Percentiles rank a stretch among this genome's conserved stretches.
These are phyloP conservation scores for Malus asiatica DNA, from an alignment of 306 rosid genomes.

Conservation along the genomic window DNA sequence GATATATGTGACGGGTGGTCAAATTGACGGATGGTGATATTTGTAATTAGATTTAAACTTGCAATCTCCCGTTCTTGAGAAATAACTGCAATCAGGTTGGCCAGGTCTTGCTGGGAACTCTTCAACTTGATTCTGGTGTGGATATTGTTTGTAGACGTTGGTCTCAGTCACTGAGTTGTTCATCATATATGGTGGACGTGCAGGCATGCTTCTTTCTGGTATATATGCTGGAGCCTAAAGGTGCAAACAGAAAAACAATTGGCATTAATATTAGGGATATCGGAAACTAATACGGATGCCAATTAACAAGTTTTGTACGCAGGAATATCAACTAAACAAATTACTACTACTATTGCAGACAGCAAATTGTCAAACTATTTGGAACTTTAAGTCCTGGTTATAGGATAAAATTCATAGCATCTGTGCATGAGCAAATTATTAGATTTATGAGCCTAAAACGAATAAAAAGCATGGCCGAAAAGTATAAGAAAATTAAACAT, in stretches of 20 bases:
- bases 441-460: background rate
- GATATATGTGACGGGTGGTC: too few relatives aligned
- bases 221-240: slow-evolving; percentile 63
- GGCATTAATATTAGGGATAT: background rate
- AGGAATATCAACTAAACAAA: background rate
- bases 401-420: background rate
- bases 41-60: slow-evolving; percentile 74
- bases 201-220: slow-evolving; percentile 55
- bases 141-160: slow-evolving; percentile 45
- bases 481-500: background rate
- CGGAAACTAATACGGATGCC: background rate
- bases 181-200: slow-evolving; percentile 50
- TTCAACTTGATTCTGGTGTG: slow-evolving; percentile 39
- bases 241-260: background rate
- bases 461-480: background rate
- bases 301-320: background rate
- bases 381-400: too few relatives aligned
- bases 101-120: slow-evolving; percentile 89
- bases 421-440: background rate
- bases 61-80: slow-evolving; percentile 83
- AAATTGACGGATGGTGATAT: slow-evolving; percentile 47
- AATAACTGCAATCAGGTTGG: slow-evolving; percentile 82
- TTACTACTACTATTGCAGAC: background rate
- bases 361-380: background rate
- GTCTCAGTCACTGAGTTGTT: slow-evolving; percentile 46